Base-by-base conservation (phyloP, 2,329 filamentous ascomycete genomes). In the Aureobasidium lini region DNA sequence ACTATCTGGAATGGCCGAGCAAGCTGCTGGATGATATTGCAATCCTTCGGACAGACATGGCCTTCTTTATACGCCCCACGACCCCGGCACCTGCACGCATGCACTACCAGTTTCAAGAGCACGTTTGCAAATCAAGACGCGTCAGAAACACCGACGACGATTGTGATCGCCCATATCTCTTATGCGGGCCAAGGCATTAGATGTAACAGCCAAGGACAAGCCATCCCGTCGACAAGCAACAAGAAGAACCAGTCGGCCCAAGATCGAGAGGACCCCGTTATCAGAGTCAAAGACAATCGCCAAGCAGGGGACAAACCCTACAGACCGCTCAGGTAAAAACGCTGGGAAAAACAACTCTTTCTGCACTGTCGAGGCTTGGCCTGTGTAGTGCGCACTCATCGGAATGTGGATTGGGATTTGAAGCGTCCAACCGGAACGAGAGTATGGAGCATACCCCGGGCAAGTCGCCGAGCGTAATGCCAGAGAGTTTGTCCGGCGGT, bases 141-240 rank as follows among this genome's bases (percentile, higher is more conserved):
- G 54, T 57, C 54, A 57, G 54, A 46, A 57, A 13, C 42, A 48
- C 43, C 32, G 9, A 29, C 31, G 54, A 31, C 54, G 54, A 39
- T 57, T 29, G 34, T 37, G 57, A 59, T 59, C 57, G 40, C n/a
- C 57, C 47, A 59, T 50, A 52, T 52, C 57, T 53, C 47, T 37
- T 34, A 53, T 59, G 47, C 40, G 40, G 48, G 57, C 57, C 57
- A 59, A 59, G 57, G 57, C 37, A 44, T 43, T 37, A 31, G 18
- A 59, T 53, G 57, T 50, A 44, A 59, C 57, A 59, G 57, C 57
- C 57, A 59, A 59, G 57, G 39, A 16, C 9, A 53, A 52, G 57
- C 47, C 57, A 37, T 53, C 36, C 47, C 46, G 40, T 6, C 46
- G 18, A 52, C 40, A 59, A 59, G 47, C 47, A 52, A 50, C 46